These are phyloP conservation scores for Tricholoma saponaceum DNA, from an alignment of 768 basidiomycete genomes.

Conservation along the genomic window DNA sequence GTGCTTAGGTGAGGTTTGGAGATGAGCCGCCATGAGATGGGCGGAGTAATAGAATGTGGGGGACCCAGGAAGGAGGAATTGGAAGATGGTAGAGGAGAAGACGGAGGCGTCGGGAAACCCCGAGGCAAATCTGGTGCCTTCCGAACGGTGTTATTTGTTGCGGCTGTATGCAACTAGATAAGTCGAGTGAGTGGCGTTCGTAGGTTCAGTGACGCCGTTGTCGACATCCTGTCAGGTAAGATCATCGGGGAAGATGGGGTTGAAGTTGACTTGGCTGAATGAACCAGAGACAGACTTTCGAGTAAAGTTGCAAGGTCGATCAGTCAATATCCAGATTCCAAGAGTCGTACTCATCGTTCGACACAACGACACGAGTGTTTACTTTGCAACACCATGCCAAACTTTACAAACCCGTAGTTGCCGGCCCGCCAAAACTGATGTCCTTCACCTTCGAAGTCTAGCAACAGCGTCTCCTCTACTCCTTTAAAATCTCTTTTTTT, in stretches of 20 bases:
- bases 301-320: too few species aligned
- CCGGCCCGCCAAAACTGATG: too few species aligned
- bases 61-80: slow-evolving; percentile 8
- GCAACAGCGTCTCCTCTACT: too few species aligned
- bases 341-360: too few species aligned
- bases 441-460: too few species aligned
- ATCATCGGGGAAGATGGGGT: not conserved
- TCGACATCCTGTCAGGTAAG: slow-evolving; percentile 54
- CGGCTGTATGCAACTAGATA: slow-evolving; percentile 31
- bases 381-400: too few species aligned
- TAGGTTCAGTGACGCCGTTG: slow-evolving; percentile 45
- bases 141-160: slow-evolving; percentile 62
- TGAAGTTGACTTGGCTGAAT: not conserved
- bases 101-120: slow-evolving; percentile 61
- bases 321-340: too few species aligned
- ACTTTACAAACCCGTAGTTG: too few species aligned
- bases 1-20: slow-evolving; percentile 48
- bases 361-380: too few species aligned
- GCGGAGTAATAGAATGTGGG: slow-evolving; percentile 20
- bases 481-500: too few species aligned
- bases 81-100: slow-evolving; percentile 22
- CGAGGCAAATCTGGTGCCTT: slow-evolving; percentile 53
- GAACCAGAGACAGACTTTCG: too few species aligned
- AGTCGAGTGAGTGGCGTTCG: slow-evolving; percentile 37
- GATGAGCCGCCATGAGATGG: slow-evolving; percentile 25